These are phyloP conservation scores for Xylaria sp. DNA, from an alignment of 2,329 filamentous ascomycete species.

Conservation along the genomic window DNA sequence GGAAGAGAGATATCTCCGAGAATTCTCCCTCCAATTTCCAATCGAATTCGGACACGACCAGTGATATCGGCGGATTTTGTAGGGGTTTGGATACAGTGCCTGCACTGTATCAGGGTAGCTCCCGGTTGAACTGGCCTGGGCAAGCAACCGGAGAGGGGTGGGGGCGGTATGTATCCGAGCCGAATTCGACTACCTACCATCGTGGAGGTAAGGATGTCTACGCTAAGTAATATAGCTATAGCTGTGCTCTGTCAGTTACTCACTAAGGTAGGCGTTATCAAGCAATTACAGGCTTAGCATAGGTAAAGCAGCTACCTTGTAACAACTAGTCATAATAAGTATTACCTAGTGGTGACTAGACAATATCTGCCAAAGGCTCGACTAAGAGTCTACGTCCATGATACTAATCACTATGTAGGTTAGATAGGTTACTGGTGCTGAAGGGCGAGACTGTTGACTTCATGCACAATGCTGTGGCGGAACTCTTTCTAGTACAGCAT, in stretches of 20 bases:
- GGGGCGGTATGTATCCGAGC: constrained; percentile 6
- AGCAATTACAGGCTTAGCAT: background rate
- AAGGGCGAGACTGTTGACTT: constrained; percentile 3
- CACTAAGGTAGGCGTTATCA: no score
- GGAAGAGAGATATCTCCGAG: constrained; percentile 26
- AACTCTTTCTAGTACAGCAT: constrained; percentile 5
- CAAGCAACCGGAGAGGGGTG: constrained; percentile 6
- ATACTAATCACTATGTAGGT: background rate
- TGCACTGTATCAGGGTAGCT: background rate
- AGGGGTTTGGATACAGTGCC: constrained; percentile 14
- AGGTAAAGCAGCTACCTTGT: background rate
- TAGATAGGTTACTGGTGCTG: background rate
- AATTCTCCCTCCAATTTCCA: constrained; percentile 30
- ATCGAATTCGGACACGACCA: constrained; percentile 11
- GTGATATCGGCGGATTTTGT: constrained; percentile 14
- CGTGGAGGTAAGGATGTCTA: background rate
- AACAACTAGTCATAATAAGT: background rate
- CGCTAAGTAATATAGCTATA: background rate
- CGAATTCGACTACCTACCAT: constrained; percentile 3
- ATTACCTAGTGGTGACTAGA: background rate
- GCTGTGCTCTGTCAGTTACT: background rate
- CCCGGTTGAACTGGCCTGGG: constrained; percentile 18
- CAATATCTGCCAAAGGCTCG: background rate
- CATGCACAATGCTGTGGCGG: constrained; percentile 8
- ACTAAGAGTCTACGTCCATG: no score